A percentile compares a stretch with the other conserved stretches of the same genome.
phyloP scores from a whole-genome alignment of 2,329 filamentous ascomycete species.

The Sclerotinia nivalis region DNA sequence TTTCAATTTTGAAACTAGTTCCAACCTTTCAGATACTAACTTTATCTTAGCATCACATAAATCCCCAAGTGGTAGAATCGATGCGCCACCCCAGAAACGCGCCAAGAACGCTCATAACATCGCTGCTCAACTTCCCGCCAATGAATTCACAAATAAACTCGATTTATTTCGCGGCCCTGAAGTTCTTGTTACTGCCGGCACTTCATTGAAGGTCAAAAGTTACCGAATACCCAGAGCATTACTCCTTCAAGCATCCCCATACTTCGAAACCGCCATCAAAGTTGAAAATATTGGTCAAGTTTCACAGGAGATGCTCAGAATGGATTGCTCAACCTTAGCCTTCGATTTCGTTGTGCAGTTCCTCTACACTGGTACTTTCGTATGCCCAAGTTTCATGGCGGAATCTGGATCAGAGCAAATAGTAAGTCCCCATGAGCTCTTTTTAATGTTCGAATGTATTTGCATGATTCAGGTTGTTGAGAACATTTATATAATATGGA shows the following conservation, averaged over 20 bases:
- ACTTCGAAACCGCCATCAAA: conserved; percentile 24
- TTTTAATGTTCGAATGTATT: conserved; percentile 33
- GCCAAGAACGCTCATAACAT: not conserved
- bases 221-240: conserved; percentile 22
- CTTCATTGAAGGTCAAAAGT: not conserved
- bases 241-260: conserved; percentile 23
- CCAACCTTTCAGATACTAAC: not conserved
- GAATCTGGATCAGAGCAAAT: conserved; percentile 9
- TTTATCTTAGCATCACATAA: not conserved
- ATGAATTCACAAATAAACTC: not conserved
- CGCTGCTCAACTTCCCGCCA: not conserved
- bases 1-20: not conserved
- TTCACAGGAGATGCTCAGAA: conserved; percentile 14
- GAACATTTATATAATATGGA: not conserved
- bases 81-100: not conserved
- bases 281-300: conserved; percentile 8
- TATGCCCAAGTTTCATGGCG: not conserved
- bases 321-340: conserved; percentile 9
- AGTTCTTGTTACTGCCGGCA: conserved; percentile 16
- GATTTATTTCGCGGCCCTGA: conserved; percentile 18
- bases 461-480: not conserved
- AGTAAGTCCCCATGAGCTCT: not conserved
- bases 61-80: not conserved
- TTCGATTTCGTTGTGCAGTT: conserved; percentile 27
- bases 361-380: conserved; percentile 23